These are phyloP conservation scores for Fusarium zealandicum DNA, from an alignment of 2,329 filamentous ascomycete species.

Conservation along the genomic window DNA sequence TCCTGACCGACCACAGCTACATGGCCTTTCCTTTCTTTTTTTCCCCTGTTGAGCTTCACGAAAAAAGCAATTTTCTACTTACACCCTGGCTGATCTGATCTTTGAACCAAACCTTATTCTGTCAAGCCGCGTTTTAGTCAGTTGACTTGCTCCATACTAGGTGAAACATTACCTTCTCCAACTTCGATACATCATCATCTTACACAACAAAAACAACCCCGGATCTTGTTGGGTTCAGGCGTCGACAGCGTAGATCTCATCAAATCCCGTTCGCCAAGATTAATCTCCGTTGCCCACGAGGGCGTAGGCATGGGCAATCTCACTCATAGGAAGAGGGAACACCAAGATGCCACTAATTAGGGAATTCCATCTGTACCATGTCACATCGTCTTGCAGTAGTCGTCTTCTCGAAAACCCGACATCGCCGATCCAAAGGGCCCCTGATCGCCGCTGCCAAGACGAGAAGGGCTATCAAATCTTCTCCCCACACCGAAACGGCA, in stretches of 20 bases:
- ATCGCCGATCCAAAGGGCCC: constrained; percentile 23
- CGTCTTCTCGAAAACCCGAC: constrained; percentile 21
- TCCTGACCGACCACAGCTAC: background rate
- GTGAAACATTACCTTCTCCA: constrained; percentile 1
- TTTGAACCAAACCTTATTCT: constrained; percentile 32
- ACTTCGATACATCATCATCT: background rate
- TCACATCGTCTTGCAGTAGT: constrained; percentile 24
- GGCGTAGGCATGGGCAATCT: background rate
- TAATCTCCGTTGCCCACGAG: constrained; percentile 6
- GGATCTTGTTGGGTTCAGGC: constrained; percentile 5
- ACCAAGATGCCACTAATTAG: constrained; percentile 2
- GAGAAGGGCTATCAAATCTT: constrained; percentile 15
- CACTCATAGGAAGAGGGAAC: background rate
- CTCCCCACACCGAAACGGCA: background rate
- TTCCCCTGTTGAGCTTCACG: constrained; percentile 11
- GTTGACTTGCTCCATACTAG: background rate
- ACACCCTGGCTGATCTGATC: constrained; percentile 34
- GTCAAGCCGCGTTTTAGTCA: constrained; percentile 11
- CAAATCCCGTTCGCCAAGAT: background rate
- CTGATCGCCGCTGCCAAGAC: constrained; percentile 31
- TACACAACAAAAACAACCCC: background rate
- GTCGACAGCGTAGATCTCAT: constrained; percentile 7
- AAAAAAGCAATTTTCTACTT: constrained; percentile 25
- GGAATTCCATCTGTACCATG: constrained; percentile 9
- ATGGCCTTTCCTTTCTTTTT: background rate